These are phyloP conservation scores for Penicillium sp. DNA, from an alignment of 2,329 filamentous ascomycete genomes.

Conservation along the genomic window DNA sequence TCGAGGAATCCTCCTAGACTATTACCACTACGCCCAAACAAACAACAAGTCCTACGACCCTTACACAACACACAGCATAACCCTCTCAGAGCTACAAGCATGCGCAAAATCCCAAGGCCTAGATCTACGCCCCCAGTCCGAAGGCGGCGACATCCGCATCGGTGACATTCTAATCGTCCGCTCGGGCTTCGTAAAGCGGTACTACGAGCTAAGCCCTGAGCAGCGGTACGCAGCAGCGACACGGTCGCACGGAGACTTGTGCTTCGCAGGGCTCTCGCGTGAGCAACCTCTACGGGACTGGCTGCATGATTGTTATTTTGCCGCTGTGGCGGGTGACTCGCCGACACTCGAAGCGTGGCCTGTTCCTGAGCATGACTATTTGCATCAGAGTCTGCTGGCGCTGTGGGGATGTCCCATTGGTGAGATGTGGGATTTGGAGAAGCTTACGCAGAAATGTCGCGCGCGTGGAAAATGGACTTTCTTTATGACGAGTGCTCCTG, in stretches of 20 bases:
- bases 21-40: conserved; percentile 49
- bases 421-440: conserved; percentile 49
- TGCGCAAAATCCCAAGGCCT: conserved; percentile 61
- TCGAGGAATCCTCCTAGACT: conserved; percentile 46
- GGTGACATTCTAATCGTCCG: conserved; percentile 68
- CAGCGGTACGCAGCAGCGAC: conserved; percentile 35
- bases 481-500: conserved; percentile 45
- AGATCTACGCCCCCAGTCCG: conserved; percentile 56
- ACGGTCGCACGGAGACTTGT: conserved; percentile 39
- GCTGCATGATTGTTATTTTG: conserved; percentile 69
- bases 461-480: conserved; percentile 41
- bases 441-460: conserved; percentile 35
- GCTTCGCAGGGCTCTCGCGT: conserved; percentile 53
- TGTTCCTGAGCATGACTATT: conserved; percentile 38
- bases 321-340: conserved; percentile 63
- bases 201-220: conserved; percentile 48
- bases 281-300: conserved; percentile 60
- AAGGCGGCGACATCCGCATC: conserved; percentile 56
- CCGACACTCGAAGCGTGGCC: conserved; percentile 65
- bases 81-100: conserved; percentile 54
- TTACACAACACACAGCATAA: conserved; percentile 55
- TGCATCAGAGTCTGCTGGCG: conserved; percentile 45
- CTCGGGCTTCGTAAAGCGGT: conserved; percentile 61
- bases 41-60: conserved; percentile 54
- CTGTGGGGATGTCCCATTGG: conserved; percentile 48